A percentile compares a stretch with the other conserved stretches of the same genome.
Evolutionary conservation across 352 stramenopile genomes (phyloP).

Genomic region (Phytophthora nicotianae): DNA sequence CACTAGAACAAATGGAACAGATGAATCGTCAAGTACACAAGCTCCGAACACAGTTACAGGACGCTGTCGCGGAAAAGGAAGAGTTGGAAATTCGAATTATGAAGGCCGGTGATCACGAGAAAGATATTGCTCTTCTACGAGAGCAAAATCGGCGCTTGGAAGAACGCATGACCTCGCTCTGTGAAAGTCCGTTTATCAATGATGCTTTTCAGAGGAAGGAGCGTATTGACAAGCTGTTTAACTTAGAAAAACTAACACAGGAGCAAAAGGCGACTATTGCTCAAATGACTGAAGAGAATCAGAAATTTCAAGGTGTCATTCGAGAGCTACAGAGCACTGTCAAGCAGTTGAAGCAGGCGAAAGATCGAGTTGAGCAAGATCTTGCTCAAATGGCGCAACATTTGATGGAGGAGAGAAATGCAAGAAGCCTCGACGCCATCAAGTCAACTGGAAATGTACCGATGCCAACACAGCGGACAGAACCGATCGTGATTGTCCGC

Average conservation of each 20-base stretch:
- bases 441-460: conserved; percentile 21
- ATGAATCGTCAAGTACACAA: conserved; percentile 93
- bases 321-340: conserved; percentile 83
- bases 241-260: conserved; percentile 83
- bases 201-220: conserved; percentile 90
- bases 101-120: conserved; percentile 79
- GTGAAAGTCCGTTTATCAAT: conserved; percentile 94
- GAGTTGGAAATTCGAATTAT: conserved; percentile 60
- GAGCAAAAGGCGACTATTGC: conserved; percentile 78
- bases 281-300: conserved; percentile 73
- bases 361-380: conserved; percentile 72
- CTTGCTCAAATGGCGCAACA: conserved; percentile 61
- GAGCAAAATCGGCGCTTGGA: conserved; percentile 90
- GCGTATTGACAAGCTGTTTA: conserved; percentile 83
- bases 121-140: conserved; percentile 72
- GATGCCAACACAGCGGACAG: conserved; percentile 13
- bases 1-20: conserved; percentile 87
- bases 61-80: conserved; percentile 82
- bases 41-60: conserved; percentile 81
- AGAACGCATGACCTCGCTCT: conserved; percentile 90
- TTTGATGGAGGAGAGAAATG: conserved; percentile 73
- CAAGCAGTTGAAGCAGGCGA: conserved; percentile 82
- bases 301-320: conserved; percentile 83
- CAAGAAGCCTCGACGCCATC: conserved; percentile 37
- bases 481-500: conserved; percentile 20